phyloP scores from a whole-genome alignment of 2,329 filamentous ascomycete species.

The Penicillium oxalicum region DNA sequence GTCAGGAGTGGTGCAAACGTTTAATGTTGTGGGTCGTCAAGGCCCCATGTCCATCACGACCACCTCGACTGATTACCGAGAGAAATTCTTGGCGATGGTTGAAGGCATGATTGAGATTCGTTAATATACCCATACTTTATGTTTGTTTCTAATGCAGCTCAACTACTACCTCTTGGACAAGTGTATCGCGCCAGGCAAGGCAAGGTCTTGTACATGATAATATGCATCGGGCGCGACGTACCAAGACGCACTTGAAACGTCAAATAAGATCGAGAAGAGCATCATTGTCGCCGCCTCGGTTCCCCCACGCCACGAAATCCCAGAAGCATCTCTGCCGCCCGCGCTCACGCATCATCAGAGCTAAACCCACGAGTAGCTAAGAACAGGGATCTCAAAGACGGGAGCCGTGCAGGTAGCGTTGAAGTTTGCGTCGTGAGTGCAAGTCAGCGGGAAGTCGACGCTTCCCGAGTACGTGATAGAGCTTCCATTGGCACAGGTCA shows the following conservation, averaged over 20 bases:
- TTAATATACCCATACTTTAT: not conserved
- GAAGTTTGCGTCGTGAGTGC: constrained; percentile 22
- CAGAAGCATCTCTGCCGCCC: too few species aligned
- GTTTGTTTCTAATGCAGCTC: too few species aligned
- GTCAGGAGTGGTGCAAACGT: constrained; percentile 59
- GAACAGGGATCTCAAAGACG: constrained; percentile 21
- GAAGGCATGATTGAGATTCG: constrained; percentile 39
- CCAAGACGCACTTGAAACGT: too few species aligned
- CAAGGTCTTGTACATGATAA: too few species aligned
- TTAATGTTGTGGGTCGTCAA: constrained; percentile 57
- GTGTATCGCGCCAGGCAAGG: too few species aligned
- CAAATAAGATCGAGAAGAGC: too few species aligned
- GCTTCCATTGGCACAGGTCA: constrained; percentile 24
- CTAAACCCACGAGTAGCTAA: constrained; percentile 22
- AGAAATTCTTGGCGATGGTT: constrained; percentile 51
- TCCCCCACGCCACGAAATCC: too few species aligned
- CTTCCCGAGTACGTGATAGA: constrained; percentile 23
- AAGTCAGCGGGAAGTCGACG: constrained; percentile 20
- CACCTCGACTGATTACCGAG: constrained; percentile 60
- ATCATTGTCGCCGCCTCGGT: too few species aligned
- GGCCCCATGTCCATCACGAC: constrained; percentile 73
- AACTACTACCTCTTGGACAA: too few species aligned
- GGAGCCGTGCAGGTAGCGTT: constrained; percentile 26
- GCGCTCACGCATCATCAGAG: too few species aligned
- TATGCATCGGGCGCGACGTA: too few species aligned